Evolutionary conservation across 768 basidiomycete genomes (phyloP), one percentile per base, ranked within the genome.

Genomic region (Amanita jacksonii): DNA sequence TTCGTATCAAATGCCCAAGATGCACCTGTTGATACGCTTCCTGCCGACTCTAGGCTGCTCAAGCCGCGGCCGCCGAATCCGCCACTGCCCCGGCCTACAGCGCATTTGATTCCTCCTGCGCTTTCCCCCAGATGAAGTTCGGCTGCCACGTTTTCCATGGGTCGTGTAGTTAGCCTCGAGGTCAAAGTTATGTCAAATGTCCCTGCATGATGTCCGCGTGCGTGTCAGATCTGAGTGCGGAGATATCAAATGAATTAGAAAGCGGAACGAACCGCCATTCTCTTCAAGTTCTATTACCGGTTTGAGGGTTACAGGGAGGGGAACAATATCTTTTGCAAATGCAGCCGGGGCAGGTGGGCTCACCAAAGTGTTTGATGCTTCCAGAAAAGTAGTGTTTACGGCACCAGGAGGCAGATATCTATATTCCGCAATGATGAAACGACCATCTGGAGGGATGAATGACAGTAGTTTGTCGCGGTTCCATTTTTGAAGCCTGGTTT

Each of bases 401-500:
- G 45, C 47, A 5, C 57, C 57, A 12, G 56, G 57, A 8, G 73
- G 65, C 8, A 67, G 60, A 57, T 79, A 84, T 20, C 84, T 83
- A 56, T 96, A 97, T 51, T 91, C 85, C 56, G 83, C 75, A 15
- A 96, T 68, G 6, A 73, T 73, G 63, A 96, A 97, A 41, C 75
- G 75, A 3, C 93, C 92, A 53, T 97, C 93, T 4, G 93, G 93
- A 5, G 93, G 93, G 16, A 97, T 77, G 58, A 97, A 97, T 1
- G 93, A 94, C 32, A 97, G 64, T 1, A 71, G 62, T 53, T 77
- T 82, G 55, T 87, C 81, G 30, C 79, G 76, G 18, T 71, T 66
- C 85, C 89, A 96, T 45, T 81, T 79, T 54, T 77, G 81, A 19
- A 93, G 66, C 28, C 91, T 93, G 51, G 15, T 20, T 15, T 18